These are phyloP conservation scores for Elsinoe fawcettii DNA, from an alignment of 2,329 filamentous ascomycete genomes.

Conservation along the genomic window DNA sequence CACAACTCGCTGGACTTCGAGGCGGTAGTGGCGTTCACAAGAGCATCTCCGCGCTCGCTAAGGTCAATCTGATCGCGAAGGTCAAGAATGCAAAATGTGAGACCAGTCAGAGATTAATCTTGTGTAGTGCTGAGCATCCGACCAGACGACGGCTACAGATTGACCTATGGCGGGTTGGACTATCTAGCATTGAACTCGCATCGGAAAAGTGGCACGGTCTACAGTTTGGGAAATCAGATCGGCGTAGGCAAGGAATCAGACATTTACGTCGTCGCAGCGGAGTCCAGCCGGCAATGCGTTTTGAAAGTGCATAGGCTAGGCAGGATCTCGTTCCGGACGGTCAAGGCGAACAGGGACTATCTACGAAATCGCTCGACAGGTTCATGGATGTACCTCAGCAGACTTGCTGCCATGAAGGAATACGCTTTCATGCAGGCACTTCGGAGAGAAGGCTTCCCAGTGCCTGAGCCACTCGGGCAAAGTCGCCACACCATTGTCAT, in stretches of 20 bases:
- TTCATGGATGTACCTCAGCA: conserved; percentile 97
- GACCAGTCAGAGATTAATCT: conserved; percentile 14
- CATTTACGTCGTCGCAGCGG: conserved; percentile 84
- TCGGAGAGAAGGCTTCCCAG: conserved; percentile 73
- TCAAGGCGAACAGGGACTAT: conserved; percentile 94
- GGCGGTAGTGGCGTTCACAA: conserved; percentile 69
- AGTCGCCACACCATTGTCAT: conserved; percentile 95
- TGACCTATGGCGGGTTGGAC: conserved; percentile 94
- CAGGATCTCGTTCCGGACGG: conserved; percentile 91
- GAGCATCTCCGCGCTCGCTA: conserved; percentile 84
- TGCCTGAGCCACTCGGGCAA: conserved; percentile 80
- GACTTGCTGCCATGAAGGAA: conserved; percentile 87
- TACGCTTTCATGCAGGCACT: conserved; percentile 90
- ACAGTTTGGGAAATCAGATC: conserved; percentile 88
- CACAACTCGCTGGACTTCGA: conserved; percentile 71
- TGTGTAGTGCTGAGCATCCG: conserved; percentile 6
- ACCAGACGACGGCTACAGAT: conserved; percentile 79
- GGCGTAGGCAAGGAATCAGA: conserved; percentile 97
- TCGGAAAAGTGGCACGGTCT: conserved; percentile 69
- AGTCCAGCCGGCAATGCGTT: conserved; percentile 67
- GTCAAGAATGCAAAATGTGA: conserved; percentile 85
- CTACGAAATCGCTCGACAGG: conserved; percentile 70
- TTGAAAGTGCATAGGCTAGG: conserved; percentile 95
- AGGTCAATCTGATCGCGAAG: conserved; percentile 81
- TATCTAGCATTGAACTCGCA: conserved; percentile 94